Percentiles rank a stretch among this genome's conserved stretches.
Evolutionary conservation across 495 filamentous ascomycete genomes (phyloP).

Genomic region (Aspergillus ostianus): DNA sequence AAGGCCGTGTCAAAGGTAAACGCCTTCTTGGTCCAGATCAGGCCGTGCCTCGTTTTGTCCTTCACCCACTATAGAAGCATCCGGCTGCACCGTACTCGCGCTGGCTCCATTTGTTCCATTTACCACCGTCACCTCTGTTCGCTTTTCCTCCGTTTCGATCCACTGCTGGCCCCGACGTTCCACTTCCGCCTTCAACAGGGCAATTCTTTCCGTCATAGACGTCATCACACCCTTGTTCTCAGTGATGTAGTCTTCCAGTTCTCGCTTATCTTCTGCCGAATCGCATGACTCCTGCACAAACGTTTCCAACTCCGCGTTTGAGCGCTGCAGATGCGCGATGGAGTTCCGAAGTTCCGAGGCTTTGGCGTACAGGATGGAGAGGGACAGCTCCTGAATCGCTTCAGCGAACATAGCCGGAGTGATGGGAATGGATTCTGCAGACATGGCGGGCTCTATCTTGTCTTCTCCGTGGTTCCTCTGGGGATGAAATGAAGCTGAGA

Average conservation of each 20-base stretch:
- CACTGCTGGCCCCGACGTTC: slow-evolving; percentile 71
- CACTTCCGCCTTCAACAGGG: slow-evolving; percentile 67
- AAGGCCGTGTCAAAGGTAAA: slow-evolving; percentile 53
- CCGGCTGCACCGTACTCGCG: background rate
- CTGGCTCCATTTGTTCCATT: background rate
- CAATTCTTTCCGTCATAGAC: slow-evolving; percentile 71
- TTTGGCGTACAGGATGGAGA: slow-evolving; percentile 74
- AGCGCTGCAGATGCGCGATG: slow-evolving; percentile 76
- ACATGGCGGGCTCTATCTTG: slow-evolving; percentile 29
- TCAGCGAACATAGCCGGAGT: slow-evolving; percentile 50
- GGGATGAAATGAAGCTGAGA: background rate
- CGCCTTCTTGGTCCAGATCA: slow-evolving; percentile 56
- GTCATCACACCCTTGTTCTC: slow-evolving; percentile 76
- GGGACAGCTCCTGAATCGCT: slow-evolving; percentile 70
- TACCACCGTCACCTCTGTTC: slow-evolving; percentile 8
- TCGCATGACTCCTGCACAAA: slow-evolving; percentile 53
- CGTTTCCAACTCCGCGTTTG: slow-evolving; percentile 67
- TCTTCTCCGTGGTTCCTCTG: background rate
- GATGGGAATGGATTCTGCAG: slow-evolving; percentile 37
- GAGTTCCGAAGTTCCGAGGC: slow-evolving; percentile 78
- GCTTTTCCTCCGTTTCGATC: slow-evolving; percentile 51
- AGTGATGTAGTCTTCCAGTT: slow-evolving; percentile 37
- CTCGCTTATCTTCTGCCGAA: slow-evolving; percentile 63
- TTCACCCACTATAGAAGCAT: background rate
- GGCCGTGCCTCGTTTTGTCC: slow-evolving; percentile 8